Conservation (phyloP, 257 asterid species). For the Solanum boliviense region DNA sequence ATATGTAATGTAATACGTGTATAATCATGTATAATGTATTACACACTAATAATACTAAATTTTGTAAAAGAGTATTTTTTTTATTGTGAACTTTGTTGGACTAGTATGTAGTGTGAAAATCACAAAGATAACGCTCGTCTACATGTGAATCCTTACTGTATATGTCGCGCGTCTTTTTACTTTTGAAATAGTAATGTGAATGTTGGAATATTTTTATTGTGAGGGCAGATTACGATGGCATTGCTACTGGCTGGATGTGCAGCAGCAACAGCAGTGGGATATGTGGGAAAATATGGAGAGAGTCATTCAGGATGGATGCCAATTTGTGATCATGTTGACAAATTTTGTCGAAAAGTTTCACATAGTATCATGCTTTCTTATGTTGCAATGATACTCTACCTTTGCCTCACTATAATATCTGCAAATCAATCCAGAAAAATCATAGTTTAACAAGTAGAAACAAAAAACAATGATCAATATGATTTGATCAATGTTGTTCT, state of each 20-base stretch:
- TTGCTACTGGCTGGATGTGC: constrained; percentile 51
- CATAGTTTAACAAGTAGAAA: not conserved
- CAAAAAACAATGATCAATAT: not conserved
- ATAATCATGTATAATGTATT: not conserved
- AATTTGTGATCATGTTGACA: constrained; percentile 36
- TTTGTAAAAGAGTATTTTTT: not conserved
- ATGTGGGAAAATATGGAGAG: constrained; percentile 49
- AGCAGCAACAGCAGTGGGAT: constrained; percentile 56
- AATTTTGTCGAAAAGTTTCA: constrained; percentile 34
- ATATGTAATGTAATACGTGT: not conserved
- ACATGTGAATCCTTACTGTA: not conserved
- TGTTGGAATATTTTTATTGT: not conserved
- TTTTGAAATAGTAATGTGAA: not conserved
- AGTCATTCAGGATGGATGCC: constrained; percentile 50
- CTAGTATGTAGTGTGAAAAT: not conserved
- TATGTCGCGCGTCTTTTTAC: not conserved
- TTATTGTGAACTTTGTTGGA: not conserved
- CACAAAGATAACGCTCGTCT: too few relatives aligned
- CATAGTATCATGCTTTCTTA: constrained; percentile 25
- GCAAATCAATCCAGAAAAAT: constrained; percentile 36
- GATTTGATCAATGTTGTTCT: not conserved
- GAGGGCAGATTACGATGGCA: constrained; percentile 21
- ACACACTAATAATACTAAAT: not conserved
- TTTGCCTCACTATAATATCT: constrained; percentile 31
- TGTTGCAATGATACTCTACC: constrained; percentile 12